phyloP scores from a whole-genome alignment of 225 moss, liverwort and hornwort genomes.

The Sphagnum contortum region DNA sequence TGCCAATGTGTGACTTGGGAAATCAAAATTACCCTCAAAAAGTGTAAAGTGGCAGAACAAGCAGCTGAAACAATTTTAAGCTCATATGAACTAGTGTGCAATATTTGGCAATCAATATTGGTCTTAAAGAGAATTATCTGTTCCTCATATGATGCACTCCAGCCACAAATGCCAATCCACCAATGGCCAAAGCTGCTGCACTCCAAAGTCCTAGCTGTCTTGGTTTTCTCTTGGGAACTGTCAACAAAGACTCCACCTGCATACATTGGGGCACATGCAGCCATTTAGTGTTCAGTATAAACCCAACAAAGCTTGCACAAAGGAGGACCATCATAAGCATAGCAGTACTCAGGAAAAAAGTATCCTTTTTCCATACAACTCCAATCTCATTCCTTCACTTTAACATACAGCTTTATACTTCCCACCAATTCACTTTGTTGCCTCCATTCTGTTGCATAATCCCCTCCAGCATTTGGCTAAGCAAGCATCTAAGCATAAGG shows the following conservation, averaged over 20 bases:
- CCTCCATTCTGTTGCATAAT: background rate
- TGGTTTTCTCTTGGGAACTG: slow-evolving; percentile 19
- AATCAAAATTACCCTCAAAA: no score
- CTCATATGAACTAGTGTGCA: no score
- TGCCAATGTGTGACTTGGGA: no score
- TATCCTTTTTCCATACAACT: background rate
- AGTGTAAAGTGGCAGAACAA: no score
- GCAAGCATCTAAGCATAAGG: no score
- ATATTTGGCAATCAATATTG: no score
- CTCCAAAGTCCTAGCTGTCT: slow-evolving; percentile 22
- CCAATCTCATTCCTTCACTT: background rate
- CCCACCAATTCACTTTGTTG: background rate
- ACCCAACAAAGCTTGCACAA: background rate
- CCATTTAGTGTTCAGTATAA: background rate
- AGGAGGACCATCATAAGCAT: no score
- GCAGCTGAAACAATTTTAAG: no score
- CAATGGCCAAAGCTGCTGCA: slow-evolving; percentile 28
- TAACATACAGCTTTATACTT: background rate
- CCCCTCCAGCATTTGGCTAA: no score
- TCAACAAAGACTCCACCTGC: slow-evolving; percentile 42
- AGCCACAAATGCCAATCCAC: slow-evolving; percentile 20
- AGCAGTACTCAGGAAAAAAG: no score
- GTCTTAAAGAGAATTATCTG: slow-evolving; percentile 3
- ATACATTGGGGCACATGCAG: background rate
- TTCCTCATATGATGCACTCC: slow-evolving; percentile 15